These are phyloP conservation scores for Talaromyces thailandensis DNA, from an alignment of 495 filamentous ascomycete species.

Conservation along the genomic window DNA sequence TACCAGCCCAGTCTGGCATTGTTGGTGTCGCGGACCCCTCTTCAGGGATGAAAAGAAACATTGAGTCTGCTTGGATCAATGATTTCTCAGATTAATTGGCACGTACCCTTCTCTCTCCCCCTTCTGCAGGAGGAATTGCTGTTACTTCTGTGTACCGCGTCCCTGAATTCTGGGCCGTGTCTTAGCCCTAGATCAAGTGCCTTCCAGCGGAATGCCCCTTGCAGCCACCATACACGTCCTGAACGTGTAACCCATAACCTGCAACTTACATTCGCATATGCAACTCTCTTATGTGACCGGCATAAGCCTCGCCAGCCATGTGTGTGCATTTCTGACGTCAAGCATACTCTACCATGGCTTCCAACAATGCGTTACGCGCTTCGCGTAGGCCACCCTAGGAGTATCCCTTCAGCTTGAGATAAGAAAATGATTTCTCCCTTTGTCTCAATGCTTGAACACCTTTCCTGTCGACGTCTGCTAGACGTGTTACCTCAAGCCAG, in stretches of 20 bases:
- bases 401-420: neutral
- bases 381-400: slow-evolving; percentile 14
- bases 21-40: neutral
- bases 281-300: slow-evolving; percentile 10
- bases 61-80: neutral
- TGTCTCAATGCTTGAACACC: neutral
- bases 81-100: slow-evolving; percentile 4
- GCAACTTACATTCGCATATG: slow-evolving; percentile 11
- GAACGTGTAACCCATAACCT: slow-evolving; percentile 14
- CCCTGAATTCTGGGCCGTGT: neutral
- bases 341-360: slow-evolving; percentile 42
- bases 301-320: slow-evolving; percentile 14
- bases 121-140: neutral
- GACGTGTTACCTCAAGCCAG: slow-evolving; percentile 1
- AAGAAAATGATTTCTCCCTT: slow-evolving; percentile 1
- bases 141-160: neutral
- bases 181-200: neutral
- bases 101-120: slow-evolving; percentile 3
- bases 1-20: neutral
- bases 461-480: neutral
- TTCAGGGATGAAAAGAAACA: neutral
- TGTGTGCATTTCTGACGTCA: slow-evolving; percentile 34
- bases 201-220: slow-evolving; percentile 11
- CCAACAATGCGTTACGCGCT: slow-evolving; percentile 22
- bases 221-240: slow-evolving; percentile 4